phyloP scores from a whole-genome alignment of 2,329 filamentous ascomycete species.

The Esteya vermicola region DNA sequence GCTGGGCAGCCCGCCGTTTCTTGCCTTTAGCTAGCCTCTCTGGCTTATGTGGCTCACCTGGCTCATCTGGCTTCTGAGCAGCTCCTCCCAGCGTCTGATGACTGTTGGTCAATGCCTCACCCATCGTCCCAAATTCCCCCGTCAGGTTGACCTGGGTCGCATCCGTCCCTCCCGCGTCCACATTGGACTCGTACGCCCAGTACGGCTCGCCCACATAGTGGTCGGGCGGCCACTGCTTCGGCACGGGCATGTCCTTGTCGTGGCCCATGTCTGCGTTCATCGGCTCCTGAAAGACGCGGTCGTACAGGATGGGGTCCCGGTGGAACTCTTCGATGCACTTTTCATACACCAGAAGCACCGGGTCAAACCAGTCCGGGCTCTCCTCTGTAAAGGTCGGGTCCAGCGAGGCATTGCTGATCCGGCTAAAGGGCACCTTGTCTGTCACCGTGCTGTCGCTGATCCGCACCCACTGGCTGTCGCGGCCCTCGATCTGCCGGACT shows the following conservation, averaged over 20 bases:
- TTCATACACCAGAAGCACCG: constrained; percentile 9
- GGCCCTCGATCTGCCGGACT: background rate
- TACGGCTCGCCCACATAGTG: background rate
- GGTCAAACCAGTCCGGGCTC: constrained; percentile 4
- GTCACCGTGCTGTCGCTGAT: background rate
- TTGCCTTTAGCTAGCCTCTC: too few relatives aligned
- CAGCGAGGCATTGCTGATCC: constrained; percentile 5
- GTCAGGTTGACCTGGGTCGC: background rate
- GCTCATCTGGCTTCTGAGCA: too few relatives aligned
- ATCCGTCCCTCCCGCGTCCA: background rate
- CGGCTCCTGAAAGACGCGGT: constrained; percentile 6
- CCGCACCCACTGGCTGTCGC: constrained; percentile 2
- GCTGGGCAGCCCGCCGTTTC: too few relatives aligned
- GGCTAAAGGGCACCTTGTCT: background rate
- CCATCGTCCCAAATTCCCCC: too few relatives aligned
- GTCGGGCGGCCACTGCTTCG: background rate
- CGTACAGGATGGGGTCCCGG: background rate
- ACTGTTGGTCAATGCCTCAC: too few relatives aligned
- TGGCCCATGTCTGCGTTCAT: constrained; percentile 3
- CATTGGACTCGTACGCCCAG: background rate
- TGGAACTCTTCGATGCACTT: constrained; percentile 7
- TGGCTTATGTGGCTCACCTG: too few relatives aligned
- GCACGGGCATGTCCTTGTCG: background rate
- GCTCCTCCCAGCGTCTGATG: too few relatives aligned
- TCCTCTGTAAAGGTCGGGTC: background rate